Percentiles rank a stretch among this genome's conserved stretches.
phyloP scores from a whole-genome alignment of 257 asterid genomes.

The Gynochthodes officinalis region DNA sequence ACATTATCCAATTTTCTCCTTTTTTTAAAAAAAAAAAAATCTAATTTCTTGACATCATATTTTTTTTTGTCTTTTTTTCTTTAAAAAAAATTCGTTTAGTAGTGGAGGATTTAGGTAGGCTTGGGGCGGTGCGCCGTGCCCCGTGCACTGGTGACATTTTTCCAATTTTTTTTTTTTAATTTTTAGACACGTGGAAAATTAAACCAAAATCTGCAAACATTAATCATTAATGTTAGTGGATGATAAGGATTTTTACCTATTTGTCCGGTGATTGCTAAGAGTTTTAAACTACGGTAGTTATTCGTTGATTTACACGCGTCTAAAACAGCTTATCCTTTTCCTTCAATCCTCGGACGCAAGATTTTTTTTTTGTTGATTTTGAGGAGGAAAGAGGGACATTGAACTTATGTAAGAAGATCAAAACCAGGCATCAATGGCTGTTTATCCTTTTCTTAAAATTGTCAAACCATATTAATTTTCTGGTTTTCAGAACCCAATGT shows the following conservation, averaged over 20 bases:
- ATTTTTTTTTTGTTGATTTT: background rate
- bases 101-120: background rate
- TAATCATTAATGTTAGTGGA: too few relatives aligned
- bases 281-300: background rate
- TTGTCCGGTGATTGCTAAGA: too few relatives aligned
- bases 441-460: background rate
- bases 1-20: background rate
- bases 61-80: background rate
- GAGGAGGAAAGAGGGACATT: background rate
- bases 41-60: background rate
- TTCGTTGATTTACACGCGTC: background rate
- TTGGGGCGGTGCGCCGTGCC: background rate
- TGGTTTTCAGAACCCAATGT: background rate
- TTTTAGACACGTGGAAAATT: background rate
- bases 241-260: too few relatives aligned
- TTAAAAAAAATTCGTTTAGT: background rate
- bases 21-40: too few relatives aligned
- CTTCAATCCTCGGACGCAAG: background rate
- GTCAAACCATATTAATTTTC: background rate
- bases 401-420: too few relatives aligned
- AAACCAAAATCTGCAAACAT: background rate
- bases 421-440: too few relatives aligned
- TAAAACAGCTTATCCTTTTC: background rate
- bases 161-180: background rate
- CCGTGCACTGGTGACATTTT: too few relatives aligned